Conservation (phyloP, 2,329 filamentous ascomycete genomes). For the Pseudopyricularia javanii region DNA sequence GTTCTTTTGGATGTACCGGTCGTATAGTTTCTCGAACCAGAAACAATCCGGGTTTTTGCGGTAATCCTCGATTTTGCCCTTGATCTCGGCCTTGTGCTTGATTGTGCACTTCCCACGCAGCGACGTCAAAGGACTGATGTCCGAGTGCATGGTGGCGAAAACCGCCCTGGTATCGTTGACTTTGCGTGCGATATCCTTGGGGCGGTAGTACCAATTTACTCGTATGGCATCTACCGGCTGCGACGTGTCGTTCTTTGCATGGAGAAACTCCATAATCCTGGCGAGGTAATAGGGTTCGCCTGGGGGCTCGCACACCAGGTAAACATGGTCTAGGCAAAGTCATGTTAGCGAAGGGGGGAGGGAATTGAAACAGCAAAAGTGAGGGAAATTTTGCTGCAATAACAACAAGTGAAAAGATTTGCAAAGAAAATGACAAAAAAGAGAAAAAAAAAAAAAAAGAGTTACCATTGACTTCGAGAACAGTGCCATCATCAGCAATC, state of each 20-base stretch:
- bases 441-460: constrained; percentile 6
- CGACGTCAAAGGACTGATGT: constrained; percentile 83
- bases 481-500: constrained; percentile 81
- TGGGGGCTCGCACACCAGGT: constrained; percentile 92
- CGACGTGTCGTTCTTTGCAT: constrained; percentile 59
- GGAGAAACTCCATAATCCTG: constrained; percentile 96
- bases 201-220: constrained; percentile 97
- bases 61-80: constrained; percentile 62
- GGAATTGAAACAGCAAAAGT: neutral
- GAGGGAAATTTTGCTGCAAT: neutral
- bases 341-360: constrained; percentile 1
- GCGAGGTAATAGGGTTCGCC: constrained; percentile 97
- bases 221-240: constrained; percentile 74
- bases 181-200: constrained; percentile 88
- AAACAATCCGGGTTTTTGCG: constrained; percentile 79
- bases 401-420: neutral
- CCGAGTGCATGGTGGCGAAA: constrained; percentile 97
- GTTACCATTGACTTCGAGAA: constrained; percentile 76
- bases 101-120: constrained; percentile 90
- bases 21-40: constrained; percentile 96
- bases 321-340: constrained; percentile 55
- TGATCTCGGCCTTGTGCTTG: constrained; percentile 75
- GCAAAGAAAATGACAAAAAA: neutral
- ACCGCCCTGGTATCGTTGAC: constrained; percentile 82
- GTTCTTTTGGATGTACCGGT: constrained; percentile 94